Percentiles rank a stretch among this genome's conserved stretches.
These are phyloP conservation scores for Phytopythium cucurbitacearum DNA, from an alignment of 352 stramenopile species.

Conservation along the genomic window DNA sequence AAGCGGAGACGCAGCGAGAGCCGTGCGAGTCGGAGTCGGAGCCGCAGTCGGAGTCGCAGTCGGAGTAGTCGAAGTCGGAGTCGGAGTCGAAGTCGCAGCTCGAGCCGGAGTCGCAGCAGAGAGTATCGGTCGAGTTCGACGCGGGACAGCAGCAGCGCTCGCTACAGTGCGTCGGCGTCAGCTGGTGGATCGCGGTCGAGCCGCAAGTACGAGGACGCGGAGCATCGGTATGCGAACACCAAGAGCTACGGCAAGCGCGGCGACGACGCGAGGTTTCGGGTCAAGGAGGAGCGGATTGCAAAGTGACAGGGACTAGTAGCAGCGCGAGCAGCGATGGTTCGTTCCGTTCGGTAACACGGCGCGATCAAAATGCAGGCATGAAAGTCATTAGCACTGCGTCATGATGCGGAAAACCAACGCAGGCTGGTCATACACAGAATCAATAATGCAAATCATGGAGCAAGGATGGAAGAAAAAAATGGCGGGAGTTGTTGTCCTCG, in stretches of 20 bases:
- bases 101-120: too few relatives aligned
- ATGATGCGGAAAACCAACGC: too few relatives aligned
- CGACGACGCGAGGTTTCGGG: neutral
- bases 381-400: too few relatives aligned
- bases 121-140: too few relatives aligned
- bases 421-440: too few relatives aligned
- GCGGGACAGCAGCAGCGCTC: slow-evolving; percentile 11
- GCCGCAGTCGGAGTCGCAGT: slow-evolving; percentile 39
- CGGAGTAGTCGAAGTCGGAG: slow-evolving; percentile 4
- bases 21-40: slow-evolving; percentile 36
- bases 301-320: neutral
- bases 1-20: slow-evolving; percentile 29
- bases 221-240: neutral
- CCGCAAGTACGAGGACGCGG: neutral
- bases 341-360: too few relatives aligned
- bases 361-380: too few relatives aligned
- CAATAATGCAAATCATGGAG: too few relatives aligned
- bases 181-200: neutral
- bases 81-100: neutral
- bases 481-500: too few relatives aligned
- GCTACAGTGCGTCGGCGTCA: slow-evolving; percentile 5
- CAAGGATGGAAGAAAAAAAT: too few relatives aligned
- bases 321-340: too few relatives aligned
- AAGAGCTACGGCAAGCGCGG: neutral
- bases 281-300: neutral